Base-by-base conservation (phyloP, 78 protist genomes). In the Cavenderia fasciculata region DNA sequence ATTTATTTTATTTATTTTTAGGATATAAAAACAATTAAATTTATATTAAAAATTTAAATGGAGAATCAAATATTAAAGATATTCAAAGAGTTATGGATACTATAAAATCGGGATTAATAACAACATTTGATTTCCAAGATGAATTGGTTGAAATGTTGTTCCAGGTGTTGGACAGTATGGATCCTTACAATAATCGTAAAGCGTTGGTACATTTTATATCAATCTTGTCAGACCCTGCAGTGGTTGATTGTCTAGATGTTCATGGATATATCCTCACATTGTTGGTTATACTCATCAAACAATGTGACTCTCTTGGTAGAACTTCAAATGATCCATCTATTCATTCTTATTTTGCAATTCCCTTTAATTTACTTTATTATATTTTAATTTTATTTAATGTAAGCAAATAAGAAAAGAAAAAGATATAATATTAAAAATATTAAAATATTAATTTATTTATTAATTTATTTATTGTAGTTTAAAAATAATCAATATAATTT, bases 401-500 rank as follows among this genome's bases (percentile, higher is more conserved):
- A 82, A 57, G 78, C 54, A 21, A 34, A 40, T n/a, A n/a, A n/a
- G n/a, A n/a, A n/a, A n/a, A n/a, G n/a, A n/a, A n/a, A n/a, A n/a
- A n/a, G n/a, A n/a, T n/a, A n/a, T n/a, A 3, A 2, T 34, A 4
- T 40, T 38, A 63, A 21, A 56, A 56, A n/a, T 23, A n/a, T 27
- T 52, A 14, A 21, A 36, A 4, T 43, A 41, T 59, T 41, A 10
- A 4, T 4, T n/a, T 40, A 41, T 29, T 69, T 69, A n/a, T n/a
- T n/a, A n/a, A n/a, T n/a, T n/a, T 52, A 31, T 41, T 36, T 34
- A 21, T 16, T 66, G 12, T 44, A 79, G 89, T 40, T 79, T 25
- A 79, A 79, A 66, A 49, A 56, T 27, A 79, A 79, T 56, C 33
- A 65, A 68, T 79, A 68, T 54, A 79, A 79, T 68, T 41, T 79